Evolutionary conservation across 2,329 filamentous ascomycete species (phyloP), one percentile per base, ranked within the genome.

Genomic region (Xylariaceae sp.): DNA sequence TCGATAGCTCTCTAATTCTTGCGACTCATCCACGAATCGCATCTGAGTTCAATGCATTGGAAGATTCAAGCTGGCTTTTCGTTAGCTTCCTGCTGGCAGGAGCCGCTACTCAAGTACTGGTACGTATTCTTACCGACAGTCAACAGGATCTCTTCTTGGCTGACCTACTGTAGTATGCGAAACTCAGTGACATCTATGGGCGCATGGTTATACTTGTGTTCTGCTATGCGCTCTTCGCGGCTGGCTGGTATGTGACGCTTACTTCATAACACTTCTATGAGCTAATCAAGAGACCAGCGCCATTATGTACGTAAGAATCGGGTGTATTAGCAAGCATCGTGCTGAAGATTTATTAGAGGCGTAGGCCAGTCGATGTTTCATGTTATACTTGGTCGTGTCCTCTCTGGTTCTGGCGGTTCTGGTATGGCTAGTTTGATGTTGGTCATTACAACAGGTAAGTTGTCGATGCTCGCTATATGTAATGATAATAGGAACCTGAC

Each of bases 1-100:
- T 82, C 13, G 88, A 91, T 63, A 72, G 74, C 0, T 86, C 84
- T 1, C 72, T 91, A 0, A 78, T 91, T 0, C 72, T 91, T 26
- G 86, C 88, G 0, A 88, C 86, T 0, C 83, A 87, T 53, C 80
- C 81, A 1, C 75, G 74, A 3, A 84, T 87, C 46, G 80, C 82
- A 0, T 87, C 83, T 8, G 80, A 86, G 48, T 87, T 87, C 60
- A 73, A 79, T 47, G 75, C 77, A 27, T 64, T 87, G 4, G 77
- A 76, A 13, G 77, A 81, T 45, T 84, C 82, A 3, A 83, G 77
- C 53, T 84, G 83, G 81, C 64, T 84, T 9, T 78, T 81, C 13
- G 81, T 79, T 3, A 75, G 73, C 32, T 83, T 82, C 57, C 70
- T 75, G 1, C 64, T 84, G 11, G 79, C 80, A 1, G 72, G 75